These are phyloP conservation scores for Penicillium corylophilum DNA, from an alignment of 2,329 filamentous ascomycete genomes.

Conservation along the genomic window DNA sequence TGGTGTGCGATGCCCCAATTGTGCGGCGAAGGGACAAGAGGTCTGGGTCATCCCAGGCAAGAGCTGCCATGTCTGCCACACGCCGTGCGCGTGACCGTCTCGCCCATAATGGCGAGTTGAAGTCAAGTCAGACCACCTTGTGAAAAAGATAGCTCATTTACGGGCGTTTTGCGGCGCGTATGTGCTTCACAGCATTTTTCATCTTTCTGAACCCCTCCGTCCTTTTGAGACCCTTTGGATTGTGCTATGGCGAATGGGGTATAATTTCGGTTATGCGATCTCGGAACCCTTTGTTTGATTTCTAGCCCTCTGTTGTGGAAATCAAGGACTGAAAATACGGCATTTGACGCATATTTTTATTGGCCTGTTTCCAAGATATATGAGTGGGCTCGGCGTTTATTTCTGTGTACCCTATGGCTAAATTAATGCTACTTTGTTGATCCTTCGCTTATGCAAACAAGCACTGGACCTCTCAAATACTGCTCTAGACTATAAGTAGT, in stretches of 20 bases:
- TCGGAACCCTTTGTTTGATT: background rate
- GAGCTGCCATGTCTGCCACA: slow-evolving; percentile 44
- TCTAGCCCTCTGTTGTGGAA: too few relatives aligned
- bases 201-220: background rate
- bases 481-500: background rate
- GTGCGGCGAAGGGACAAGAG: slow-evolving; percentile 36
- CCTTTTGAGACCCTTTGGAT: background rate
- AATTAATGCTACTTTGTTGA: background rate
- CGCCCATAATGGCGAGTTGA: background rate
- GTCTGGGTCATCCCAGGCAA: slow-evolving; percentile 50
- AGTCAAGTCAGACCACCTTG: background rate
- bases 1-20: slow-evolving; percentile 45
- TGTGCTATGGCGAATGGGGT: background rate
- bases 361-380: slow-evolving; percentile 2
- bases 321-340: background rate
- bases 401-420: background rate
- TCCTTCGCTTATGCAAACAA: background rate
- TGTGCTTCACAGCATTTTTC: background rate
- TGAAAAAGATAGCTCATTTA: background rate
- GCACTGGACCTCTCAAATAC: background rate
- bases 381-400: background rate
- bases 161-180: background rate
- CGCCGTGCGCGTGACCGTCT: slow-evolving; percentile 27
- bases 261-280: background rate
- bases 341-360: background rate